Percentiles rank a stretch among this genome's conserved stretches.
These are phyloP conservation scores for Trichoderma virens DNA, from an alignment of 495 filamentous ascomycete genomes.

Conservation along the genomic window DNA sequence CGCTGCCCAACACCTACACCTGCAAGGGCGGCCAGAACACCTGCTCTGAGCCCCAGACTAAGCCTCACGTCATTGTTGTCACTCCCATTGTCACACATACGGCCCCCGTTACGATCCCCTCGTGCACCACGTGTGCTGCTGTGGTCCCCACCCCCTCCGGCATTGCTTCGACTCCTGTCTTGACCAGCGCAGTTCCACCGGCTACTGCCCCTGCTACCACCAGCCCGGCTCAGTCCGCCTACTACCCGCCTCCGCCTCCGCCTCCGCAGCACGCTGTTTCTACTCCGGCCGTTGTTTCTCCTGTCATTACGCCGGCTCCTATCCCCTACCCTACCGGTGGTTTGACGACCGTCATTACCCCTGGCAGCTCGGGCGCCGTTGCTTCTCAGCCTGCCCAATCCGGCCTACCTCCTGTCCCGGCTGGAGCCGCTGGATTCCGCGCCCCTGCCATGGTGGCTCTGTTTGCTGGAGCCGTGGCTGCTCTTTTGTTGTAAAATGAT, in stretches of 20 bases:
- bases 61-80: not conserved
- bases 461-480: not conserved
- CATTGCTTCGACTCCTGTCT: not conserved
- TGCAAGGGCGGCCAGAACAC: not conserved
- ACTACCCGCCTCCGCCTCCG: not conserved
- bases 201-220: not conserved
- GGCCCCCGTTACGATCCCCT: constrained; percentile 1
- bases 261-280: not conserved
- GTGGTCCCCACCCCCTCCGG: not conserved
- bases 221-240: constrained; percentile 3
- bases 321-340: not conserved
- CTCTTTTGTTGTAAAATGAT: constrained; percentile 2
- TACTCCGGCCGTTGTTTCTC: not conserved
- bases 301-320: not conserved
- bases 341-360: not conserved
- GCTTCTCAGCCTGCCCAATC: constrained; percentile 6
- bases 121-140: not conserved
- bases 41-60: not conserved
- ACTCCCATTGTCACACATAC: constrained; percentile 1
- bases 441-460: not conserved
- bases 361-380: not conserved
- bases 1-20: constrained; percentile 1
- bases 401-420: not conserved
- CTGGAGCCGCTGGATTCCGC: constrained; percentile 1
- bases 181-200: not conserved